Evolutionary conservation across 139 green algal species (phyloP).

Genomic region (Zygnema cylindricum): DNA sequence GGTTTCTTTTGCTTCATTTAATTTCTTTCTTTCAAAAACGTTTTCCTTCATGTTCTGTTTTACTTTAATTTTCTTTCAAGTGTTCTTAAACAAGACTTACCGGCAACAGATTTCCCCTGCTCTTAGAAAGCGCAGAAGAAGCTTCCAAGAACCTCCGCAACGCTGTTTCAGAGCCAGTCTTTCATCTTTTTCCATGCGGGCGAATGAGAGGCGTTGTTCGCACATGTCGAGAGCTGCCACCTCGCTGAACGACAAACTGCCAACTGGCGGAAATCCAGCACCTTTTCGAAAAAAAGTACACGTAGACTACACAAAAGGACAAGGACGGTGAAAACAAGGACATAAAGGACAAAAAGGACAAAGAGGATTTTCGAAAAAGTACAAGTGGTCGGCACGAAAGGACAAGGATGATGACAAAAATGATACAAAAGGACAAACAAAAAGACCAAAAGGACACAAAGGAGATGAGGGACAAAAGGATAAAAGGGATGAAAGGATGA

Average conservation of each 20-base stretch:
- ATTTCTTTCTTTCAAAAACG: background rate
- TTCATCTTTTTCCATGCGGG: conserved; percentile 1
- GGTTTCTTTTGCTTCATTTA: background rate
- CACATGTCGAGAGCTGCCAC: conserved; percentile 53
- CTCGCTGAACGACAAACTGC: conserved; percentile 11
- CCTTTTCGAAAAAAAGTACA: conserved; percentile 15
- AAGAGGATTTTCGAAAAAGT: background rate
- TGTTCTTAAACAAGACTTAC: background rate
- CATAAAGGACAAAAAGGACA: background rate
- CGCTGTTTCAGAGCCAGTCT: conserved; percentile 7
- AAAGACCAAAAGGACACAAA: no score
- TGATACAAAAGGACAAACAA: no score
- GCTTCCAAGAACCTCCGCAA: conserved; percentile 49
- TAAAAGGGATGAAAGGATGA: no score
- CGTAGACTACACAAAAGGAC: background rate
- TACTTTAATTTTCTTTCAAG: background rate
- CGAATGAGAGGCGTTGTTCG: conserved; percentile 15
- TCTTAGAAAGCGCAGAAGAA: conserved; percentile 27
- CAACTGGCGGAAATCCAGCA: conserved; percentile 17
- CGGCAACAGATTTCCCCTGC: conserved; percentile 20
- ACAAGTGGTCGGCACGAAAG: background rate
- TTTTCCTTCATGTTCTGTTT: background rate
- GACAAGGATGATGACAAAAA: background rate
- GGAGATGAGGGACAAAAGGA: no score
- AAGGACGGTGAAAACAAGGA: background rate